Base-by-base conservation (phyloP, 305 asterid genomes). In the Stenogyne calaminthoides region DNA sequence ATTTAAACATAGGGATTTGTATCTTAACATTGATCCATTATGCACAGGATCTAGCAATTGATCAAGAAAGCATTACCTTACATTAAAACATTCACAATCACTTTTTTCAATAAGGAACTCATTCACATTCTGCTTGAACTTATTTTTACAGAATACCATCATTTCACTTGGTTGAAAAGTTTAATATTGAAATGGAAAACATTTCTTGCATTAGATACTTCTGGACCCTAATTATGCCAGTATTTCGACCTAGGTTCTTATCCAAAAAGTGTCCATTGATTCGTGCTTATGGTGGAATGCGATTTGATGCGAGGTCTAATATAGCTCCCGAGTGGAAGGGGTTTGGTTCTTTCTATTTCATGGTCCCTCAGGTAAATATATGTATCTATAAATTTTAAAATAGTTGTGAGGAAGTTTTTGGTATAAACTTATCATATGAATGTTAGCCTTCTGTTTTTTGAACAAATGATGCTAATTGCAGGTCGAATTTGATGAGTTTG, bases 211-310 rank as follows among this genome's bases (percentile, higher is more conserved):
- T 20, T 39, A 6, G 8, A 34, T 39, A 71, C 29, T 22, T 72
- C 56, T 36, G 29, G 39, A 64, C 64, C 34, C 67, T 80, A 42
- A 69, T 64, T 34, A 34, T 68, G 55, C 14, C 62, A 55, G 29
- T 56, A 57, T 66, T 59, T 25, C 9, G 18, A 25, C 64, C 14
- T 61, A 92, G 98, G 91, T 94, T 91, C 82, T 82, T 94, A 71
- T 88, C 97, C 74, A 92, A 90, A 79, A 85, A 82, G 72, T 87
- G 90, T 76, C 98, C 99, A 1, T 65, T 94, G 76, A 88, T 94
- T 68, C 98, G 97, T 70, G 98, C 99, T 60, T 92, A 94, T 78
- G 99, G 99, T 20, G 97, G 90, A 14, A 90, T 94, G 15, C 92
- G 99, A 19, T 94, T 92, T 76, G 96, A 91, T 64, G 86, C 91